Evolutionary conservation across 306 rosid species (phyloP).

Genomic region (Gastrolobium bilobum): DNA sequence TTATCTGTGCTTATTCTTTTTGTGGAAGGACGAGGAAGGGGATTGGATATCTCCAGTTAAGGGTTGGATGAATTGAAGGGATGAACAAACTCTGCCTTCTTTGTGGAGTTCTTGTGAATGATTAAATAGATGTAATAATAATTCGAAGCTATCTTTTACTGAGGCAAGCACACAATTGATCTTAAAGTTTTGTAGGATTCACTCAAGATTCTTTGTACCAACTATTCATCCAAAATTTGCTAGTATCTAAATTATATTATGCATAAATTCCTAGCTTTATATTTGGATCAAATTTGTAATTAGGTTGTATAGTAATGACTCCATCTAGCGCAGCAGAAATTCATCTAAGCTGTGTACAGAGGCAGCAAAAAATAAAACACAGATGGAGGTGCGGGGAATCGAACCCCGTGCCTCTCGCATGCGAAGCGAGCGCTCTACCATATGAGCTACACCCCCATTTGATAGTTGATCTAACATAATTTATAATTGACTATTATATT

Average conservation of each 20-base stretch:
- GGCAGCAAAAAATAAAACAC: too few relatives aligned
- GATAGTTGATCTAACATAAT: neutral
- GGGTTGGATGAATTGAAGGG: neutral
- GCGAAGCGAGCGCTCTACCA: conserved; percentile 90
- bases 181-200: too few relatives aligned
- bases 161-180: too few relatives aligned
- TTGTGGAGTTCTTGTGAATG: neutral
- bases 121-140: too few relatives aligned
- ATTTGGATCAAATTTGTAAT: neutral
- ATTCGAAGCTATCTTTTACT: too few relatives aligned
- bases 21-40: neutral
- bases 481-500: too few relatives aligned
- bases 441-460: conserved; percentile 84
- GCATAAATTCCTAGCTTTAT: neutral
- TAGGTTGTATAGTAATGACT: too few relatives aligned
- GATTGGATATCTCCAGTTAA: neutral
- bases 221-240: too few relatives aligned
- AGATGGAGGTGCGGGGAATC: conserved; percentile 95
- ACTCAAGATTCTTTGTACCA: too few relatives aligned
- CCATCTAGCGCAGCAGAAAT: neutral
- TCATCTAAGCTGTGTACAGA: too few relatives aligned
- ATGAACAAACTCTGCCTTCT: neutral
- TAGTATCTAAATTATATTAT: too few relatives aligned
- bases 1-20: conserved; percentile 23
- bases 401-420: conserved; percentile 99